Percentiles rank a stretch among this genome's conserved stretches.
Evolutionary conservation across 345 rosid species (phyloP).

Genomic region (Moricandia moricandioides): DNA sequence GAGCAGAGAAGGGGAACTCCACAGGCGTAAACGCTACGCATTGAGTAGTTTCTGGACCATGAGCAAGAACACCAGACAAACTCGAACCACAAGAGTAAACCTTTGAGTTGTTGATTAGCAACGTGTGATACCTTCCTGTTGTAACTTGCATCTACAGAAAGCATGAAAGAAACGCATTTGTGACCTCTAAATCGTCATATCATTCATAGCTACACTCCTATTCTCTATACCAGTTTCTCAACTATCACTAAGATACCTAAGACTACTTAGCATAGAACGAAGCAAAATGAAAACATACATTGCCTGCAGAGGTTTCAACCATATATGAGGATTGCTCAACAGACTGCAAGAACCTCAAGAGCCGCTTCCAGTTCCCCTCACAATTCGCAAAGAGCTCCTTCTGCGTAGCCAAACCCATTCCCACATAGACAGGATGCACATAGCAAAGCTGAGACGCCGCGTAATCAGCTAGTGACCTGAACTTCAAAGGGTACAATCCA

Average conservation of each 20-base stretch:
- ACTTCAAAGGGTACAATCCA: constrained; percentile 65
- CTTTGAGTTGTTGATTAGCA: constrained; percentile 80
- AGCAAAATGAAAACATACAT: constrained; percentile 48
- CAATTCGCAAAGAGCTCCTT: constrained; percentile 72
- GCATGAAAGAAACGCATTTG: constrained; percentile 17
- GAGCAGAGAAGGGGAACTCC: constrained; percentile 57
- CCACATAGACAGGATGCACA: constrained; percentile 48
- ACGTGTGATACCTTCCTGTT: constrained; percentile 86
- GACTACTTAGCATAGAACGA: constrained; percentile 6
- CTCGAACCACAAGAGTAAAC: constrained; percentile 91
- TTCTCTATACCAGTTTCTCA: neutral
- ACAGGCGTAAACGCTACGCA: constrained; percentile 73
- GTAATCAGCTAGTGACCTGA: constrained; percentile 73
- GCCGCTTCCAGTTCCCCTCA: constrained; percentile 78
- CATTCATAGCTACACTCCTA: neutral
- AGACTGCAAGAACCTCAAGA: constrained; percentile 84
- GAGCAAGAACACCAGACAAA: constrained; percentile 90
- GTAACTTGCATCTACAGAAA: constrained; percentile 86
- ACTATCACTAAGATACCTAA: neutral
- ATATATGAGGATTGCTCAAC: constrained; percentile 72
- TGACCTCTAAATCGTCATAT: neutral
- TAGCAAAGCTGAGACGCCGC: constrained; percentile 75
- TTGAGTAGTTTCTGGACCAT: constrained; percentile 91
- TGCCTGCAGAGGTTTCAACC: constrained; percentile 87
- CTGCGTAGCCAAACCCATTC: constrained; percentile 53